Base-by-base conservation (phyloP, 2,329 filamentous ascomycete genomes). In the Boeremia lycopersici region DNA sequence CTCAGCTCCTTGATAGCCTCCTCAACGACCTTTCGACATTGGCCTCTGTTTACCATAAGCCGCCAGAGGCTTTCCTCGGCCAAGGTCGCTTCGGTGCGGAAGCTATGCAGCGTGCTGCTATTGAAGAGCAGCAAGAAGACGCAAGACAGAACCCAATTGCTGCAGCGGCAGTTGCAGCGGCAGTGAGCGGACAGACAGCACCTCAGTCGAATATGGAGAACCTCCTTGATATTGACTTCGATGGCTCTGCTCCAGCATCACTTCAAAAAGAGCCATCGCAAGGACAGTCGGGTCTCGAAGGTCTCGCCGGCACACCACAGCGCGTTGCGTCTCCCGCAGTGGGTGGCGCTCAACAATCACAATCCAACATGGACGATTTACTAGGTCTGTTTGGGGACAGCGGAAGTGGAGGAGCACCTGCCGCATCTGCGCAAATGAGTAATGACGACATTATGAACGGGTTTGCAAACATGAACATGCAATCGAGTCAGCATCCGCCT, bases 41-140 rank as follows among this genome's bases (percentile, higher is more conserved):
- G 28, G 92, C 95, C 7, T 98, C 93, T 1, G 95, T 99, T 19
- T 99, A 99, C 78, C 95, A 99, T 84, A 98, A 96, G 79, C 93
- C 93, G 8, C 93, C 95, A 39, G 91, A 96, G 82, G 92, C 93
- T n/a, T 99, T 99, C 76, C 89, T 99, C 53, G 95, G 95, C 64
- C 92, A 96, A 77, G 95, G 95, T 36, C 88, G 93, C 39, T 97
- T 91, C 65, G 95, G 93, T 33, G 93, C 95, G 43, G 93, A 96
- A 75, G 92, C 91, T 57, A 91, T 99, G 70, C 95, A 98, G 77
- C 89, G 89, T 63, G 93, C 93, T 45, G 95, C 95, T 57, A 96
- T 99, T 72, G 93, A 96, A 79, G 95, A 99, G 79, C 92, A 96
- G 80, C 86, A 90, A 61, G 87, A 98, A 76, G 91, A 97, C 67